Conservation (phyloP, 345 rosid species). For the Citrus unshiu region DNA sequence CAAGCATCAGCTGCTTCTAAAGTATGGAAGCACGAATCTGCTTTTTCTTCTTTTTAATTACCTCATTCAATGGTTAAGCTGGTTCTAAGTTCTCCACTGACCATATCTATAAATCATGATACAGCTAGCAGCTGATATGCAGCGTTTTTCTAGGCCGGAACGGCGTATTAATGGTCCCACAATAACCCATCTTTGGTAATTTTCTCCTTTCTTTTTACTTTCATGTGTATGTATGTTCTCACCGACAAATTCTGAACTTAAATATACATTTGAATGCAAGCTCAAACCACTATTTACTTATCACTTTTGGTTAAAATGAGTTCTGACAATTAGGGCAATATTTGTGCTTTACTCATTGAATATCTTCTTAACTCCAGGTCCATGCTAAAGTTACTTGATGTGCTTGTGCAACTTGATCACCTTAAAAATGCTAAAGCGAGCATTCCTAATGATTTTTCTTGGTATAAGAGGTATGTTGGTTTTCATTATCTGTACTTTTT, state of each 20-base stretch:
- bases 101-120: constrained; percentile 23
- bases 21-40: constrained; percentile 33
- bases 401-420: constrained; percentile 97
- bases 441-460: constrained; percentile 98
- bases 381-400: constrained; percentile 92
- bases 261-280: constrained; percentile 5
- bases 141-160: constrained; percentile 98
- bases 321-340: neutral
- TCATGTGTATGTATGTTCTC: neutral
- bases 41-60: constrained; percentile 4
- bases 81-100: neutral
- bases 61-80: neutral
- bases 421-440: constrained; percentile 99
- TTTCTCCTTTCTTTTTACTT: neutral
- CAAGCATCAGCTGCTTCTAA: constrained; percentile 91
- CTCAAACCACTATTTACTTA: neutral
- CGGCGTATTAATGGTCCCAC: constrained; percentile 96
- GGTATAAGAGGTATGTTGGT: constrained; percentile 84
- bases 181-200: constrained; percentile 87
- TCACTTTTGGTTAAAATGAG: neutral
- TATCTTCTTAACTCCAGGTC: constrained; percentile 53
- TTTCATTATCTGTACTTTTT: neutral
- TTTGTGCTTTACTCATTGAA: constrained; percentile 7
- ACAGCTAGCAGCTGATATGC: constrained; percentile 99
- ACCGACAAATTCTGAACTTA: neutral